Conservation (phyloP, 305 asterid species). For the Vinca major region DNA sequence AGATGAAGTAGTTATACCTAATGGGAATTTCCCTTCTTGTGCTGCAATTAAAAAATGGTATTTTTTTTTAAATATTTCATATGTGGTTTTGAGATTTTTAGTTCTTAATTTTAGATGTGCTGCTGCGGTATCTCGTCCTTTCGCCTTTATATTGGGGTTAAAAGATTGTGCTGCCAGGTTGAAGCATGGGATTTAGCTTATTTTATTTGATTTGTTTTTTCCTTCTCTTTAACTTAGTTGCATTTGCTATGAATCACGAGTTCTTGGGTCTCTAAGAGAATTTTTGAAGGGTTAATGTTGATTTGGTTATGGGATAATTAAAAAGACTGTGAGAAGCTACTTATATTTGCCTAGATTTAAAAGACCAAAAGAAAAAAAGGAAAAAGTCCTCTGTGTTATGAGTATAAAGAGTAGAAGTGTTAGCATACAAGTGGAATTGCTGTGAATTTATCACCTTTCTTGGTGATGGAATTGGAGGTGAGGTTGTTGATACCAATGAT, state of each 20-base stretch:
- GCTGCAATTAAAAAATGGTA: slow-evolving; percentile 55
- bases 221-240: neutral
- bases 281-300: neutral
- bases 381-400: too few species aligned
- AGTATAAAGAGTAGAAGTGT: neutral
- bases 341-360: neutral
- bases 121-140: neutral
- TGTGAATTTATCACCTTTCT: neutral
- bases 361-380: too few species aligned
- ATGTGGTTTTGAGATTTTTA: neutral
- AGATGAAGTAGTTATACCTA: slow-evolving; percentile 36
- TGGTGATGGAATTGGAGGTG: neutral
- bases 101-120: neutral
- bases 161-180: neutral
- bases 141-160: neutral
- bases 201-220: neutral
- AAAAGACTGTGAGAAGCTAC: neutral
- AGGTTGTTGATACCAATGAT: too few species aligned
- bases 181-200: neutral
- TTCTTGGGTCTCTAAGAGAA: neutral
- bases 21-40: slow-evolving; percentile 40
- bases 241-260: neutral
- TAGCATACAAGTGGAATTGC: neutral
- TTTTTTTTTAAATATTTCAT: slow-evolving; percentile 1
- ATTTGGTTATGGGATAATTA: neutral